Conservation (phyloP, 1,139 yeast genomes). For the Yamadazyma sp. region DNA sequence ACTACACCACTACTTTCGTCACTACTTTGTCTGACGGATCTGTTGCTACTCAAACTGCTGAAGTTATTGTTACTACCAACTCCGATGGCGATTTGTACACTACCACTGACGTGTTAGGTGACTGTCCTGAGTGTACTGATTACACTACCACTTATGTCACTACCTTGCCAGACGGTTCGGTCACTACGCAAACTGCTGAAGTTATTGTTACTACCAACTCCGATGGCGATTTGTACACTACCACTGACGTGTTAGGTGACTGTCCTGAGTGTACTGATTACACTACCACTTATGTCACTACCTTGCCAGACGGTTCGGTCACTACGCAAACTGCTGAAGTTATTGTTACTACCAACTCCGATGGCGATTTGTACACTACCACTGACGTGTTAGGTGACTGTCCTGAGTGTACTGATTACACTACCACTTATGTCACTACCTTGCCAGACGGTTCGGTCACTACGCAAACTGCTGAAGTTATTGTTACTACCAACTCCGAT, state of each 20-base stretch:
- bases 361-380: conserved; percentile 3
- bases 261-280: conserved; percentile 12
- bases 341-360: conserved; percentile 3
- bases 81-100: conserved; percentile 11
- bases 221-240: conserved; percentile 10
- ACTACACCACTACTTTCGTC: conserved; percentile 14
- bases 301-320: conserved; percentile 16
- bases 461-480: conserved; percentile 12
- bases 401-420: conserved; percentile 14
- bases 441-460: conserved; percentile 17
- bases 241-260: conserved; percentile 9
- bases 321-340: conserved; percentile 15
- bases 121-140: conserved; percentile 11
- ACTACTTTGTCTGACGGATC: conserved; percentile 11
- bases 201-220: conserved; percentile 14
- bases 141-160: conserved; percentile 15
- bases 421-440: conserved; percentile 10
- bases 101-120: conserved; percentile 8
- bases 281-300: conserved; percentile 10
- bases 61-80: conserved; percentile 14
- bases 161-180: conserved; percentile 9
- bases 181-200: conserved; percentile 8
- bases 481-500: conserved; percentile 3
- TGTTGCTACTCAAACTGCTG: conserved; percentile 8
- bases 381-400: conserved; percentile 6